Evolutionary conservation across 2,329 filamentous ascomycete species (phyloP).

Genomic region (Nothophaeocryptopus gaeumannii): DNA sequence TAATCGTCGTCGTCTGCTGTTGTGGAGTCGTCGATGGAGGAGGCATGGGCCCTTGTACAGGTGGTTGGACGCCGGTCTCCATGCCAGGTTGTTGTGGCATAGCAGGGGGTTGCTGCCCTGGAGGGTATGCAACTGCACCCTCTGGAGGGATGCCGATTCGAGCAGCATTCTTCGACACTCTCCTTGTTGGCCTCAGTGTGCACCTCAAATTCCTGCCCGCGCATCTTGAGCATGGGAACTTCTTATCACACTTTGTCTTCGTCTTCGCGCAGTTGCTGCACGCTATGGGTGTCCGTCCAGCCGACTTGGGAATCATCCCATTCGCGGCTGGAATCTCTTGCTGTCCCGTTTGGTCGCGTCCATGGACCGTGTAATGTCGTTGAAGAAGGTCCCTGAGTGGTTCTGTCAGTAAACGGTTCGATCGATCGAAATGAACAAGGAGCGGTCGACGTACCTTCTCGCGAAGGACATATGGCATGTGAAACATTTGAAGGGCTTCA

Average conservation of each 20-base stretch:
- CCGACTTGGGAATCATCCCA: constrained; percentile 53
- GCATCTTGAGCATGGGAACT: constrained; percentile 54
- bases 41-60: constrained; percentile 7
- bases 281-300: constrained; percentile 52
- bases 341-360: constrained; percentile 48
- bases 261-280: constrained; percentile 55
- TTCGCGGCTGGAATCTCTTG: constrained; percentile 48
- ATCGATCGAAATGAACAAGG: constrained; percentile 9
- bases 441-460: constrained; percentile 42
- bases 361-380: constrained; percentile 53
- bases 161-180: constrained; percentile 46
- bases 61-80: constrained; percentile 20
- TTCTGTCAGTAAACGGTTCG: not conserved
- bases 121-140: constrained; percentile 27
- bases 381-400: constrained; percentile 48
- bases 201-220: constrained; percentile 50
- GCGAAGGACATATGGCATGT: constrained; percentile 56
- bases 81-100: constrained; percentile 19
- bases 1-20: constrained; percentile 30
- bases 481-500: constrained; percentile 56
- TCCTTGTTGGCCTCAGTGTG: constrained; percentile 47
- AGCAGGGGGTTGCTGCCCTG: constrained; percentile 19
- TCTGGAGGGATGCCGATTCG: constrained; percentile 34
- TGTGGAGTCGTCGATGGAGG: constrained; percentile 30
- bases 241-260: constrained; percentile 55